Evolutionary conservation across 1,284 basidiomycete genomes (phyloP), one percentile per base, ranked within the genome.

Genomic region (Sporisorium reilianum): DNA sequence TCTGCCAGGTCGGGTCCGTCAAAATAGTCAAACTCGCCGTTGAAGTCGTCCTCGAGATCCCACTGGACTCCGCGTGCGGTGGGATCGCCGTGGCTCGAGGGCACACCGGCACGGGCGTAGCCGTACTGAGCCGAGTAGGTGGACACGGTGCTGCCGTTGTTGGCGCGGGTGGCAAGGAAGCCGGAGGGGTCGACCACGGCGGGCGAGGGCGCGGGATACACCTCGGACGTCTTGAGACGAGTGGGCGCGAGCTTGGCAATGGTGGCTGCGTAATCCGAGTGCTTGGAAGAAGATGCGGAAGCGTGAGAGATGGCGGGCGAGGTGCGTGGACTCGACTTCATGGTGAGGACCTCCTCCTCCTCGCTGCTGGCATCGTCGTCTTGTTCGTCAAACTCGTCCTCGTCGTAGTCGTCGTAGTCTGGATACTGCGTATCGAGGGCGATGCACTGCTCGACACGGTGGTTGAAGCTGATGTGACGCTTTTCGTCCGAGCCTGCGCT

Each of bases 401-500:
- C 86, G 52, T 75, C 76, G 32, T 73, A 64, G 20, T 80, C 72
- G 44, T 80, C 79, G 42, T 81, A 80, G 46, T 81, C 65, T 2
- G 66, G 65, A 28, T 76, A 79, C 25, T 78, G 70, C 18, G 70
- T 60, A 46, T 89, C 88, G 81, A 99, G 91, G n/a, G 96, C 93
- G 73, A 99, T 96, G 84, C 91, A 95, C 85, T 98, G 97, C 86
- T 98, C 94, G 40, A 99, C 96, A 81, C 95, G 96, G 1, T 95
- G 96, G 86, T 98, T 98, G 89, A 99, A 99, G 79, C 90, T 92
- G 86, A 99, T 99, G 85, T 98, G 96, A 70, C 89, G 89, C 86
- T 90, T 90, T 16, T 76, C 74, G 3, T 76, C 74, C 6, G 69
- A 66, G 11, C 34, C 49, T 2, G 48, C 36, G 28, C 74, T 76